Evolutionary conservation across 2,329 filamentous ascomycete species (phyloP).

Genomic region (Hypoxylon sp.): DNA sequence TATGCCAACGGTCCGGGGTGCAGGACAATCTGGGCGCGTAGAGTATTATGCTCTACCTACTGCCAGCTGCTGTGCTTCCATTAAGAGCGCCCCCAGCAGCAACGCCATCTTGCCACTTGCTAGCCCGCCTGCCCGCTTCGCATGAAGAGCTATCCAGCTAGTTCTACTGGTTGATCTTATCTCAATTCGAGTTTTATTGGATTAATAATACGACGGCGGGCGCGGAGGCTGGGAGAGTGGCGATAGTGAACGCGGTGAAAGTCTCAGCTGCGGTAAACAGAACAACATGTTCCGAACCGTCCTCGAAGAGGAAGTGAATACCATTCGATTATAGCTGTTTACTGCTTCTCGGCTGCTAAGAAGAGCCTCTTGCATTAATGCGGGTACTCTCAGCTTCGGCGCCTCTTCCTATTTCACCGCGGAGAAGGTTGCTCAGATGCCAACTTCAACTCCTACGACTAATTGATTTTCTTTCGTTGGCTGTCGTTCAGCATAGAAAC

Average conservation of each 20-base stretch:
- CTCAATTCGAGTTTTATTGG: not conserved
- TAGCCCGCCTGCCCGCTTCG: too few species aligned
- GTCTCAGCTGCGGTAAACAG: not conserved
- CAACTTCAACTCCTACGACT: too few species aligned
- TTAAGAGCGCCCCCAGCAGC: not conserved
- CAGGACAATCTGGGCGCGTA: too few species aligned
- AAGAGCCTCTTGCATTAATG: not conserved
- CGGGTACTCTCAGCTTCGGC: not conserved
- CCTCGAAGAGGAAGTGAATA: not conserved
- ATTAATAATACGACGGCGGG: not conserved
- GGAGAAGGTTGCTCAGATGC: too few species aligned
- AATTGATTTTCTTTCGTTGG: too few species aligned
- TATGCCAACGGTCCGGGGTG: too few species aligned
- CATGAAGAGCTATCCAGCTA: not conserved
- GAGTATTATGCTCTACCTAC: too few species aligned
- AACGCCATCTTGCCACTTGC: not conserved
- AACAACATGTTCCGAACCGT: not conserved
- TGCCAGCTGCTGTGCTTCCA: too few species aligned
- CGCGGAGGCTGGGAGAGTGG: too few species aligned
- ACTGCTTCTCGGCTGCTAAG: not conserved
- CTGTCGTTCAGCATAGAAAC: too few species aligned
- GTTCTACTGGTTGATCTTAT: not conserved
- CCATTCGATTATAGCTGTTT: not conserved
- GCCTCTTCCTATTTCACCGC: too few species aligned
- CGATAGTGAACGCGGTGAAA: not conserved